A percentile compares a stretch with the other conserved stretches of the same genome.
Evolutionary conservation across 306 rosid genomes (phyloP).

Genomic region (Prunus campanulata): DNA sequence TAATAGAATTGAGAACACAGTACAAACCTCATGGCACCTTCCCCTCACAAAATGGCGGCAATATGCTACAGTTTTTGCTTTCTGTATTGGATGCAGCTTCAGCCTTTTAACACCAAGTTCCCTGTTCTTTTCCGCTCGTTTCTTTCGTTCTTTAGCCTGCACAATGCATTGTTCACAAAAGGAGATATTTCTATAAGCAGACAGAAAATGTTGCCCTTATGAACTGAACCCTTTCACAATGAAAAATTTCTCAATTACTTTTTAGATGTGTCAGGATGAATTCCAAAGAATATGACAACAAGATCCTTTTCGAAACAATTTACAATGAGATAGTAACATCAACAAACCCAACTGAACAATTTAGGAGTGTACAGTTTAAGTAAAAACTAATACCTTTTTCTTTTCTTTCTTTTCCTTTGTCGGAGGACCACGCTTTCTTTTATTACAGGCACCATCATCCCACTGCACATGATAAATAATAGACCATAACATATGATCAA

Average conservation of each 20-base stretch:
- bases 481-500: conserved; percentile 7
- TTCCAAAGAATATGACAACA: background rate
- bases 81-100: conserved; percentile 48
- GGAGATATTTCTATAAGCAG: conserved; percentile 11
- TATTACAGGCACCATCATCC: conserved; percentile 26
- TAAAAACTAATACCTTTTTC: conserved; percentile 45
- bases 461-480: conserved; percentile 36
- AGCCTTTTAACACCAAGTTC: conserved; percentile 70
- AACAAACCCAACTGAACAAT: conserved; percentile 8
- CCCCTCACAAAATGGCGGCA: conserved; percentile 80
- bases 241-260: background rate
- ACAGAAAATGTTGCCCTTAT: background rate
- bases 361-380: conserved; percentile 3
- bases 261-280: background rate
- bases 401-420: conserved; percentile 55
- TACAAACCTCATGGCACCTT: conserved; percentile 66
- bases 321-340: background rate
- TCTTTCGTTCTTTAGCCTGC: conserved; percentile 52
- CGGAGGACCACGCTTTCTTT: conserved; percentile 55
- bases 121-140: conserved; percentile 65
- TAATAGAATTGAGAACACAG: conserved; percentile 15
- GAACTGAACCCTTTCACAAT: background rate
- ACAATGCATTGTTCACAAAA: conserved; percentile 18
- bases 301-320: background rate
- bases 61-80: conserved; percentile 41